Conservation (phyloP, 768 basidiomycete genomes). For the Gloeophyllum trabeum region DNA sequence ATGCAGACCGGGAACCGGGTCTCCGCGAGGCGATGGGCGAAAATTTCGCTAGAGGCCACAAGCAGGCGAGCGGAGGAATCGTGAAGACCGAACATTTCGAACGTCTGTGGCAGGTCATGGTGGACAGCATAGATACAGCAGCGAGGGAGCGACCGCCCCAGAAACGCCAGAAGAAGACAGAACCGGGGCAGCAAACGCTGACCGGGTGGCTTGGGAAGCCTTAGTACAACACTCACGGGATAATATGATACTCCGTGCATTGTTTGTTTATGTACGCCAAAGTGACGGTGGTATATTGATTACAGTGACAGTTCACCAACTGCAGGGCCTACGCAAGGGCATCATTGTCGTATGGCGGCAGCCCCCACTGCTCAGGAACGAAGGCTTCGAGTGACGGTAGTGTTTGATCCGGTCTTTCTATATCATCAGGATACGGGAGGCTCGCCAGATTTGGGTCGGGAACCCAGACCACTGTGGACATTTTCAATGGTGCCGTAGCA, state of each 20-base stretch:
- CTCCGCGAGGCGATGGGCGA: constrained; percentile 28
- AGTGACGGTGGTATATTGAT: too few relatives aligned
- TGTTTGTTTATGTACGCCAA: too few relatives aligned
- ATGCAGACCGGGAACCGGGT: constrained; percentile 19
- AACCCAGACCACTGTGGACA: constrained; percentile 66
- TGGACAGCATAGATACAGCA: not conserved
- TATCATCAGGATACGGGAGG: constrained; percentile 28
- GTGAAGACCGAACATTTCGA: constrained; percentile 18
- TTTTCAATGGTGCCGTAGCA: not conserved
- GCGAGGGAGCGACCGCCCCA: not conserved
- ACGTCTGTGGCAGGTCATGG: constrained; percentile 14
- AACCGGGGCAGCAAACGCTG: too few relatives aligned
- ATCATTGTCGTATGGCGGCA: constrained; percentile 80
- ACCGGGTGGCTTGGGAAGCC: too few relatives aligned
- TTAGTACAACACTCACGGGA: too few relatives aligned
- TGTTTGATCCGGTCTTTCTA: constrained; percentile 47
- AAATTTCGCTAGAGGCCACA: constrained; percentile 35
- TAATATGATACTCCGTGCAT: too few relatives aligned
- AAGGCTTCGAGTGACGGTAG: constrained; percentile 61
- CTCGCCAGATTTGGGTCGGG: constrained; percentile 61
- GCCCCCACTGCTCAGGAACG: constrained; percentile 72
- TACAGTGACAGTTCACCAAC: too few relatives aligned
- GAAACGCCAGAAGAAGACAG: not conserved
- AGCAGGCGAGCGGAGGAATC: constrained; percentile 38
- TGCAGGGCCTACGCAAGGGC: too few relatives aligned